Conservation (phyloP, 176 grass and related monocot genomes). For the Bromus sterilis region DNA sequence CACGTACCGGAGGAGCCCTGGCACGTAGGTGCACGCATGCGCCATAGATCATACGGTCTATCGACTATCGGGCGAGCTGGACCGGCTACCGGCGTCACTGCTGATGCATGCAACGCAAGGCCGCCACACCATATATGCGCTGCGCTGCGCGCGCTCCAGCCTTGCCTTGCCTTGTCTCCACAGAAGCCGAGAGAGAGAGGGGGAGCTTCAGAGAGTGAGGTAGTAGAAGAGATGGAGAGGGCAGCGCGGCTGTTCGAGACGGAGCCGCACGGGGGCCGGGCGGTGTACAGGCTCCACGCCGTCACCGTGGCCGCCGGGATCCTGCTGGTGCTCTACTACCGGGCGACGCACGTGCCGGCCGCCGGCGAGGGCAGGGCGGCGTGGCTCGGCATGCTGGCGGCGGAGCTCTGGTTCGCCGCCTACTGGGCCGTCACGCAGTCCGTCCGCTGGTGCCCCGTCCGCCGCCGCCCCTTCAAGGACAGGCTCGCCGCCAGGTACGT, state of each 20-base stretch:
- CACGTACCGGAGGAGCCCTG: too few species aligned
- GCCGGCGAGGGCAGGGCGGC: slow-evolving; percentile 25
- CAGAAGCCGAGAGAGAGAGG: neutral
- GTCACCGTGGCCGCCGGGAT: slow-evolving; percentile 37
- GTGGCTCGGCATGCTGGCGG: slow-evolving; percentile 61
- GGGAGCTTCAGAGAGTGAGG: neutral
- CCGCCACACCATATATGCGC: neutral
- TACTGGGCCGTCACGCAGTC: slow-evolving; percentile 75
- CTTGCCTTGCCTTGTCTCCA: too few species aligned
- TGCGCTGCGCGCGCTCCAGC: too few species aligned
- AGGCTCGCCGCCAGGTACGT: slow-evolving; percentile 26
- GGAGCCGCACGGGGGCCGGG: slow-evolving; percentile 29
- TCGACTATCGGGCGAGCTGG: neutral
- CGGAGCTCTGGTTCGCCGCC: slow-evolving; percentile 69
- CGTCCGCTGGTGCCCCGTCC: slow-evolving; percentile 49
- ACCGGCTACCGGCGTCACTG: neutral
- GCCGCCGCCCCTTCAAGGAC: slow-evolving; percentile 46
- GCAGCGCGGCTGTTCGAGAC: slow-evolving; percentile 42
- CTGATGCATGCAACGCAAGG: neutral
- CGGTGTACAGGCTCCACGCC: slow-evolving; percentile 36
- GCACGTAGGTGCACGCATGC: too few species aligned
- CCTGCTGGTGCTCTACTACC: slow-evolving; percentile 49
- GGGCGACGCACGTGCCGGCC: slow-evolving; percentile 36
- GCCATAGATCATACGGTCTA: too few species aligned
- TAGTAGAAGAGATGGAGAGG: neutral